Conservation (phyloP, 331 rosid genomes). For the Arachis monticola region DNA sequence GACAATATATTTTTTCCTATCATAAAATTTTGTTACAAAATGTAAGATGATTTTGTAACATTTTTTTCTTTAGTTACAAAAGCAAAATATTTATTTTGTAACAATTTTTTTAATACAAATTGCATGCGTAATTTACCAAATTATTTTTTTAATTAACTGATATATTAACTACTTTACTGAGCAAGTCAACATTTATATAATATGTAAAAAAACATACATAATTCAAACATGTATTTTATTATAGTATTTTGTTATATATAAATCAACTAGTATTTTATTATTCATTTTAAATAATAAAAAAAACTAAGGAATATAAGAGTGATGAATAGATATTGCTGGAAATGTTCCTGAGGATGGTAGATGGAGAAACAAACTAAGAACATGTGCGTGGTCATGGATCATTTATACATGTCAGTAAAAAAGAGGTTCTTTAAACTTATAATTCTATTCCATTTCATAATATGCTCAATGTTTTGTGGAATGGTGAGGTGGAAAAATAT, state of each 20-base stretch:
- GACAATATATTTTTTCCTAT: too few relatives aligned
- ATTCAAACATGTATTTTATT: constrained; percentile 4
- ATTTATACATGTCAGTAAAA: constrained; percentile 49
- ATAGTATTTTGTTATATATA: constrained; percentile 21
- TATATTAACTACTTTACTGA: too few relatives aligned
- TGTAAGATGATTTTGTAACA: too few relatives aligned
- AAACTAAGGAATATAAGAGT: not conserved
- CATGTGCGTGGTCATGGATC: constrained; percentile 64
- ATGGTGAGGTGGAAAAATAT: not conserved
- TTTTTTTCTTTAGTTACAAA: too few relatives aligned
- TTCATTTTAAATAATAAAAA: too few relatives aligned
- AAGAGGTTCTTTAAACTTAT: constrained; percentile 19
- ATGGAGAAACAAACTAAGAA: constrained; percentile 50
- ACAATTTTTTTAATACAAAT: too few relatives aligned
- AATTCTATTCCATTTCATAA: constrained; percentile 28
- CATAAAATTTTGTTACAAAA: too few relatives aligned
- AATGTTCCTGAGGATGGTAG: constrained; percentile 47
- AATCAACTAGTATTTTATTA: not conserved
- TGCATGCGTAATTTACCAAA: too few relatives aligned
- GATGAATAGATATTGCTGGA: constrained; percentile 37
- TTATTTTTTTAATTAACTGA: too few relatives aligned
- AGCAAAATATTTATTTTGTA: too few relatives aligned
- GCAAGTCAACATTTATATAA: too few relatives aligned
- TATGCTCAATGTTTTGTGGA: constrained; percentile 32
- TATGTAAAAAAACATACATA: too few relatives aligned